These are phyloP conservation scores for Candida freyschussii DNA, from an alignment of 1,139 yeast species.

Conservation along the genomic window DNA sequence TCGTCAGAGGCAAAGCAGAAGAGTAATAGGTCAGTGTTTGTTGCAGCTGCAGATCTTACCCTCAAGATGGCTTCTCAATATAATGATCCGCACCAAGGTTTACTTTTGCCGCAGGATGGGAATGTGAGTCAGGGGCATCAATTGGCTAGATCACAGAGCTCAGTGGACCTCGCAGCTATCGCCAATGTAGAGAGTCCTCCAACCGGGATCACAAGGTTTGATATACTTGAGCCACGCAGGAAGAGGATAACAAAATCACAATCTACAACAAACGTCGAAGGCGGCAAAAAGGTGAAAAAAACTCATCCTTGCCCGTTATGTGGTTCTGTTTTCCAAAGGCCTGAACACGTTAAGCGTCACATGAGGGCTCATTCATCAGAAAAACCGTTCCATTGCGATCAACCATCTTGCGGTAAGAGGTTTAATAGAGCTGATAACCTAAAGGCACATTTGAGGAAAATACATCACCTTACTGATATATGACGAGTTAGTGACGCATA, in stretches of 20 bases:
- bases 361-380: conserved; percentile 83
- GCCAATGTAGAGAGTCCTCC: conserved; percentile 7
- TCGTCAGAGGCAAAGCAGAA: no score
- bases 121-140: not conserved
- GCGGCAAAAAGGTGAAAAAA: conserved; percentile 44
- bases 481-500: no score
- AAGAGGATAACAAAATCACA: conserved; percentile 1
- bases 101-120: conserved; percentile 1
- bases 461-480: conserved; percentile 39
- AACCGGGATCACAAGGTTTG: conserved; percentile 10
- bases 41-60: conserved; percentile 29
- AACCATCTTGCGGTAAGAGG: conserved; percentile 68
- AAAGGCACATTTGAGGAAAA: conserved; percentile 64
- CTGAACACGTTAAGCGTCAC: conserved; percentile 91
- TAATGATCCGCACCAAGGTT: conserved; percentile 5
- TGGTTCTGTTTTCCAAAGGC: conserved; percentile 71
- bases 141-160: conserved; percentile 7
- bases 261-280: conserved; percentile 1
- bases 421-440: conserved; percentile 69
- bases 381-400: conserved; percentile 76
- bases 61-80: conserved; percentile 29
- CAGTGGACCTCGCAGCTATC: conserved; percentile 8
- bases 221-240: conserved; percentile 12
- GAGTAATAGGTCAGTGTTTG: no score
- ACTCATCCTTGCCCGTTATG: conserved; percentile 77